Evolutionary conservation across 257 asterid genomes (phyloP), one percentile per base, ranked within the genome.

Genomic region (Nicotiana benthamiana): DNA sequence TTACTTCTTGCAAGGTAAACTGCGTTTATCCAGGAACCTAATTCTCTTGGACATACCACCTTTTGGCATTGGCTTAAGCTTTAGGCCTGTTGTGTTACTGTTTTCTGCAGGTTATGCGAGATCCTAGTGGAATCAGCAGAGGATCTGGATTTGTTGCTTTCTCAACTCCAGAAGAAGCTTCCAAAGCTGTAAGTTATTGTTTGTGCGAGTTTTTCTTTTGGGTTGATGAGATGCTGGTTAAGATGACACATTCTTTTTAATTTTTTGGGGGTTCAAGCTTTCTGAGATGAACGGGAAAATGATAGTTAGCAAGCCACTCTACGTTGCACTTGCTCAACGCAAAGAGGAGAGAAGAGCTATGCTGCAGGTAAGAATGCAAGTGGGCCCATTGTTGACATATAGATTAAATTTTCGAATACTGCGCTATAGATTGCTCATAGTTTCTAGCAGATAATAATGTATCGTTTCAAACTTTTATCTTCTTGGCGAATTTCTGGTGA

Each of bases 111-210:
- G 91, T 90, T 56, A 90, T 90, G 90, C 84, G 85, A 11, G 93
- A 88, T 82, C 89, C 92, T 13, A 86, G 82, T 81, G 92, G 92
- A 27, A 75, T 80, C 32, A 90, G 92, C 86, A 84, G 89, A 79
- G 92, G 92, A 54, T 88, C 92, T 56, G 94, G 92, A 51, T 88
- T 90, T 86, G 91, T 88, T 72, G 92, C 94, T 57, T 90, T 90
- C 81, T 80, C 92, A 17, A 80, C 88, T 32, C 85, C 89, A 16
- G 92, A 88, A 61, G 94, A 88, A 79, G 92, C 94, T 79, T 82
- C 87, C 56, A 83, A 83, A 87, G 94, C 94, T 79, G 93, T 90
- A 79, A 86, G 93, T 80, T 61, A n/a, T n/a, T 34, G 32, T 40
- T 5, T 63, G 6, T 51, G 17, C 1, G 56, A n/a, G 17, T 16